phyloP scores from a whole-genome alignment of 2,329 filamentous ascomycete species.

The Didymellaceae sp. region DNA sequence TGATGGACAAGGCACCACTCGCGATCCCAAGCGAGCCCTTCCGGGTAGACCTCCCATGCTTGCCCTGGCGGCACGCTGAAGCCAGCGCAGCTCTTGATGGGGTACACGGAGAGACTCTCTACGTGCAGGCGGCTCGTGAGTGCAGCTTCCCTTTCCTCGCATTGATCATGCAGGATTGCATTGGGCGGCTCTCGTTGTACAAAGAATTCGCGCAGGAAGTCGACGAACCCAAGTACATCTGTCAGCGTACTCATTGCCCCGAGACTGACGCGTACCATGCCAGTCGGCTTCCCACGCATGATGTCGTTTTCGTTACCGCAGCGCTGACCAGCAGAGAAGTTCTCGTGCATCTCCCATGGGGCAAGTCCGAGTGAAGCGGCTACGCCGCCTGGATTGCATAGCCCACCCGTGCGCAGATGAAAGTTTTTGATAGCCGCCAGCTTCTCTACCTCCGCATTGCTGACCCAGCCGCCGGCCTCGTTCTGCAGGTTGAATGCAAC shows the following conservation, averaged over 20 bases:
- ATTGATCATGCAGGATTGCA: constrained; percentile 28
- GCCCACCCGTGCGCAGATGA: constrained; percentile 83
- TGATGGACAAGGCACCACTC: constrained; percentile 95
- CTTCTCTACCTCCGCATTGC: constrained; percentile 86
- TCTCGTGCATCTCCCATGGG: constrained; percentile 81
- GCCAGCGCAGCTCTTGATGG: constrained; percentile 92
- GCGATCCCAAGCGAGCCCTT: constrained; percentile 91
- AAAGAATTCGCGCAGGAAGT: constrained; percentile 66
- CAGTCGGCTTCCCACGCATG: constrained; percentile 83
- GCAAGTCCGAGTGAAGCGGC: constrained; percentile 74
- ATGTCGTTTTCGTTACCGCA: constrained; percentile 86
- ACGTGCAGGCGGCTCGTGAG: constrained; percentile 48
- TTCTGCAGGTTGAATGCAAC: constrained; percentile 84
- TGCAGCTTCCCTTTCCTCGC: constrained; percentile 33
- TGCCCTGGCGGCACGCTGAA: constrained; percentile 70
- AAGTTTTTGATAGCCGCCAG: constrained; percentile 78
- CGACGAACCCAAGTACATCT: constrained; percentile 75
- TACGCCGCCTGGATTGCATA: constrained; percentile 92
- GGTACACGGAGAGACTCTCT: constrained; percentile 70
- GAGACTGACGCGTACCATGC: constrained; percentile 82
- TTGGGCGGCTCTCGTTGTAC: constrained; percentile 37
- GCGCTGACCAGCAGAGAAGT: constrained; percentile 83
- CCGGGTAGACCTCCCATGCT: constrained; percentile 77
- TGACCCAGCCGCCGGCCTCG: constrained; percentile 73
- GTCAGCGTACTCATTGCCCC: constrained; percentile 84